phyloP scores from a whole-genome alignment of 2,329 filamentous ascomycete species.

The Aspergillus pseudoterreus region DNA sequence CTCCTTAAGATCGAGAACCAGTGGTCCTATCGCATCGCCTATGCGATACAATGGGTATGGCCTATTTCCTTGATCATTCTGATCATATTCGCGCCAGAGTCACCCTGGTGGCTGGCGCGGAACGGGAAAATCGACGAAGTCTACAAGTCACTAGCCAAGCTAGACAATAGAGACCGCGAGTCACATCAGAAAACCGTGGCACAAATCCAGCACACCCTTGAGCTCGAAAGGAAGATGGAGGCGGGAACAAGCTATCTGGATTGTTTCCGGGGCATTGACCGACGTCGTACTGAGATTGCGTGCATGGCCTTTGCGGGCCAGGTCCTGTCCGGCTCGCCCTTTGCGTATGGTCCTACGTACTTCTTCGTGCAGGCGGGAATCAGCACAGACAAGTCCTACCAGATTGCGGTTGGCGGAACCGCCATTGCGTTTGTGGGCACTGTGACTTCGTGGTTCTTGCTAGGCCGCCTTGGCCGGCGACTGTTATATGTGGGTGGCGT shows the following conservation, averaged over 20 bases:
- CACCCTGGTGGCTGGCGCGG: constrained; percentile 25
- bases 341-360: constrained; percentile 35
- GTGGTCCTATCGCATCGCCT: constrained; percentile 38
- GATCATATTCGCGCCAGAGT: constrained; percentile 22
- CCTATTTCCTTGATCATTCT: constrained; percentile 20
- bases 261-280: constrained; percentile 29
- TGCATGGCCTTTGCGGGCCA: constrained; percentile 36
- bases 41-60: constrained; percentile 30
- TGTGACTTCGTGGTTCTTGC: constrained; percentile 47
- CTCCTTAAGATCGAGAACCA: constrained; percentile 27
- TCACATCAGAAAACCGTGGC: constrained; percentile 25
- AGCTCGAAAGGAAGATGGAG: constrained; percentile 27
- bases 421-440: constrained; percentile 56
- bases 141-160: constrained; percentile 5
- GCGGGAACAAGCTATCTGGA: constrained; percentile 28
- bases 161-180: constrained; percentile 10
- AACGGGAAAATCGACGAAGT: constrained; percentile 19
- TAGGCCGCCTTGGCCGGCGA: constrained; percentile 37
- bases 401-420: constrained; percentile 41
- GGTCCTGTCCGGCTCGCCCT: constrained; percentile 31
- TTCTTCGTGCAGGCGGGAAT: constrained; percentile 43
- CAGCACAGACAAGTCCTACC: constrained; percentile 28
- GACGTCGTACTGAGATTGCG: constrained; percentile 41
- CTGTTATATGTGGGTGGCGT: constrained; percentile 36
- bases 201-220: constrained; percentile 38